phyloP scores from a whole-genome alignment of 345 rosid genomes.

The Kernera saxatilis region DNA sequence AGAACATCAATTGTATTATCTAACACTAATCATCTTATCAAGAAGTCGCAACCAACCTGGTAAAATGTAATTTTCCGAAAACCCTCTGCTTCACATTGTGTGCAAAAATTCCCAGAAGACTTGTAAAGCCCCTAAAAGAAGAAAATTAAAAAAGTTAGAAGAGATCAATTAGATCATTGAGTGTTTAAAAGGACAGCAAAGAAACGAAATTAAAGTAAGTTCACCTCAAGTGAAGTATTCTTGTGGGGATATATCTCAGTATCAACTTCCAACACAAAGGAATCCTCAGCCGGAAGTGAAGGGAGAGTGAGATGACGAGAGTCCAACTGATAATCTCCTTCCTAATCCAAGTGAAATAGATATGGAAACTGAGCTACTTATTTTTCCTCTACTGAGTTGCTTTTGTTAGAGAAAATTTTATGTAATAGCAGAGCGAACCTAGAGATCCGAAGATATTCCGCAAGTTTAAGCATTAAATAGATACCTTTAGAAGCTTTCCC shows the following conservation, averaged over 20 bases:
- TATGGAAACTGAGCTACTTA: not conserved
- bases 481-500: slow-evolving; percentile 64
- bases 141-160: not conserved
- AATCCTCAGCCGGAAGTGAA: slow-evolving; percentile 58
- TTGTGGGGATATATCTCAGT: slow-evolving; percentile 83
- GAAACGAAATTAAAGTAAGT: not conserved
- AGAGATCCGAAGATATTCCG: not conserved
- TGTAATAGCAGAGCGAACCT: not conserved
- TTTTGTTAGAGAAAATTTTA: not conserved
- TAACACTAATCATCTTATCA: not conserved
- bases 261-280: slow-evolving; percentile 68
- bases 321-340: slow-evolving; percentile 56
- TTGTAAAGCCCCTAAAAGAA: slow-evolving; percentile 80
- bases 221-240: slow-evolving; percentile 90
- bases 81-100: slow-evolving; percentile 99
- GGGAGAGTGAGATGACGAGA: slow-evolving; percentile 62
- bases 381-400: not conserved
- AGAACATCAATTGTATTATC: slow-evolving; percentile 7
- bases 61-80: slow-evolving; percentile 90
- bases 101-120: slow-evolving; percentile 91
- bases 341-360: slow-evolving; percentile 34
- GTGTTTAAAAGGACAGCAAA: not conserved
- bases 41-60: slow-evolving; percentile 49
- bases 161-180: not conserved
- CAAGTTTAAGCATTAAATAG: not conserved